A percentile compares a stretch with the other conserved stretches of the same genome.
Conservation (phyloP, 352 stramenopile species). For the Thalassiosira livingstoniorum region DNA sequence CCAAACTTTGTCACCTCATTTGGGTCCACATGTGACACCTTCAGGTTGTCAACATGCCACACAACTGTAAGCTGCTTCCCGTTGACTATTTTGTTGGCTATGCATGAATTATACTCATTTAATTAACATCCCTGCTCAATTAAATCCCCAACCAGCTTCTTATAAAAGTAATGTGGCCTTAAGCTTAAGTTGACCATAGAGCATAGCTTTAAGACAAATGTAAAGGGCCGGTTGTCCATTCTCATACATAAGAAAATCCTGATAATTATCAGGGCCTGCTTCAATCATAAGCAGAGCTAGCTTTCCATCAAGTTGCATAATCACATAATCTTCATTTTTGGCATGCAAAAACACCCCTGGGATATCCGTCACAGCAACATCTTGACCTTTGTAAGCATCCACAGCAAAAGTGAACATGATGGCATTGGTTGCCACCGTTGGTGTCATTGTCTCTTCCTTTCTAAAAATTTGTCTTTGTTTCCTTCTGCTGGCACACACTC, state of each 20-base stretch:
- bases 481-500: background rate
- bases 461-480: background rate
- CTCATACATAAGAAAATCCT: slow-evolving; percentile 22
- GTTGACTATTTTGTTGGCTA: too few relatives aligned
- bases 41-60: background rate
- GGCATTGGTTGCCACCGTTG: background rate
- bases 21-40: background rate
- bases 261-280: slow-evolving; percentile 37
- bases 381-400: slow-evolving; percentile 18
- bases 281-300: slow-evolving; percentile 25
- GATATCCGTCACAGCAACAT: slow-evolving; percentile 19
- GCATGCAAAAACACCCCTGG: slow-evolving; percentile 37
- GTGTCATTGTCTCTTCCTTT: background rate
- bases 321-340: slow-evolving; percentile 16
- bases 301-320: slow-evolving; percentile 2
- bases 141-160: background rate
- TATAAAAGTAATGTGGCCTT: background rate
- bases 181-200: slow-evolving; percentile 1
- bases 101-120: too few relatives aligned
- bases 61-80: too few relatives aligned
- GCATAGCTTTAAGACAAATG: too few relatives aligned
- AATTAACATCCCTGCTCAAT: background rate
- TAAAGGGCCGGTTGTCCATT: too few relatives aligned
- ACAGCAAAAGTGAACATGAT: background rate
- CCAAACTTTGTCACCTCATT: background rate